Evolutionary conservation across 1,139 yeast genomes (phyloP).

Genomic region (Debaryomycetaceae sp.): DNA sequence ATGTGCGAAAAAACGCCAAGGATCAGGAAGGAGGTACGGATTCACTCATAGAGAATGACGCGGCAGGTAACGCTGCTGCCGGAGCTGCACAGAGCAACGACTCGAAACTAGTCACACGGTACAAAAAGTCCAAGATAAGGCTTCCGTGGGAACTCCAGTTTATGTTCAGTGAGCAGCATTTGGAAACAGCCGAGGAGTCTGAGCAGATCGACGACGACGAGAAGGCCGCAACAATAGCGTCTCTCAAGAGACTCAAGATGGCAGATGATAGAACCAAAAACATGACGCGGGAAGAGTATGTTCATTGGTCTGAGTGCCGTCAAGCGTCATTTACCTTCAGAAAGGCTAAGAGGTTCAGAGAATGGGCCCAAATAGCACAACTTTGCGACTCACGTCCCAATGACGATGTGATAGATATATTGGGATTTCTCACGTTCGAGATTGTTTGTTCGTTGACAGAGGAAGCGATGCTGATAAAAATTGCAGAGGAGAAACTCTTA

Average conservation of each 20-base stretch:
- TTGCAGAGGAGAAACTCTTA: slow-evolving; percentile 52
- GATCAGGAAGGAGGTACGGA: slow-evolving; percentile 87
- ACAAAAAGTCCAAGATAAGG: slow-evolving; percentile 75
- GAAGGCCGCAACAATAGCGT: slow-evolving; percentile 84
- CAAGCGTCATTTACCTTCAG: slow-evolving; percentile 96
- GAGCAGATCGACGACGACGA: slow-evolving; percentile 85
- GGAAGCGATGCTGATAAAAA: slow-evolving; percentile 80
- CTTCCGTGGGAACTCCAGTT: slow-evolving; percentile 95
- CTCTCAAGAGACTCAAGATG: slow-evolving; percentile 79
- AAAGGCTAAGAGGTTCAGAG: slow-evolving; percentile 87
- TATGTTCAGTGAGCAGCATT: slow-evolving; percentile 88
- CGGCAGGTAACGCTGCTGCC: slow-evolving; percentile 33
- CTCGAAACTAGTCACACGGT: slow-evolving; percentile 55
- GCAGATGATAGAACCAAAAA: slow-evolving; percentile 92
- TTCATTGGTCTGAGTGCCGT: slow-evolving; percentile 98
- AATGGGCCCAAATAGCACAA: slow-evolving; percentile 89
- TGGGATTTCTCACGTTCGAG: slow-evolving; percentile 94
- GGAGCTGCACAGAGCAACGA: slow-evolving; percentile 40
- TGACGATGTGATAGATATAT: slow-evolving; percentile 93
- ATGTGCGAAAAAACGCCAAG: slow-evolving; percentile 92
- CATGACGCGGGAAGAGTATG: slow-evolving; percentile 97
- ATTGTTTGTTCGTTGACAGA: slow-evolving; percentile 94
- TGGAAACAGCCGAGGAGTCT: slow-evolving; percentile 75
- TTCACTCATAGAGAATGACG: slow-evolving; percentile 39
- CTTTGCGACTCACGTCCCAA: slow-evolving; percentile 88